Percentiles rank a stretch among this genome's conserved stretches.
Evolutionary conservation across 192 early-diverging fungal species (phyloP).

Genomic region (Backusella liffmaniae): DNA sequence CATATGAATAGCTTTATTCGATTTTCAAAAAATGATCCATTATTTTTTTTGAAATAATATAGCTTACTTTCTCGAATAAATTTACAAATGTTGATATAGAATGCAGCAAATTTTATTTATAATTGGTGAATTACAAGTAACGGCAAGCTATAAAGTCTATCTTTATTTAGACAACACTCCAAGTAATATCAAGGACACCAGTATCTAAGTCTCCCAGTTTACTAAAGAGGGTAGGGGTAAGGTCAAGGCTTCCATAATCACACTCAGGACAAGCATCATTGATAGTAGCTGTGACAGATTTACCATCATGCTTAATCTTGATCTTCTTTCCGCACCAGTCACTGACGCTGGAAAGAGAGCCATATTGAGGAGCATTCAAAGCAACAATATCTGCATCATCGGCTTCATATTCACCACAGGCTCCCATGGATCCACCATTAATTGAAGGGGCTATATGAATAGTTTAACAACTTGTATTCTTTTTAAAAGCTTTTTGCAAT

Average conservation of each 20-base stretch:
- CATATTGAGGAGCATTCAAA: constrained; percentile 41
- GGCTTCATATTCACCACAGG: constrained; percentile 35
- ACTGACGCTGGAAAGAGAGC: constrained; percentile 20
- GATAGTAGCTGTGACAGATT: constrained; percentile 37
- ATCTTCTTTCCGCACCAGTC: constrained; percentile 35
- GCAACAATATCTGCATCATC: constrained; percentile 44
- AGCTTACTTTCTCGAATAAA: not conserved
- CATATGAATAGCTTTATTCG: too few relatives aligned
- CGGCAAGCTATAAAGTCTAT: not conserved
- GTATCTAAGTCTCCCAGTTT: constrained; percentile 29
- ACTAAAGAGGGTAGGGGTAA: constrained; percentile 40
- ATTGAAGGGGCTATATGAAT: constrained; percentile 11
- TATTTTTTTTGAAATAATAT: too few relatives aligned
- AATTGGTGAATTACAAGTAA: not conserved
- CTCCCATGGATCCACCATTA: constrained; percentile 27
- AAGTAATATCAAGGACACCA: constrained; percentile 41
- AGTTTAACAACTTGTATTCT: too few relatives aligned
- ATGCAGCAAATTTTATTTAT: not conserved
- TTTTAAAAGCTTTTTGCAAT: not conserved
- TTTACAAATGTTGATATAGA: not conserved
- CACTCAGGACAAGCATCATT: constrained; percentile 48
- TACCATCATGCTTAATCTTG: constrained; percentile 27
- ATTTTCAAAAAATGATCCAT: too few relatives aligned
- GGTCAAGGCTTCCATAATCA: constrained; percentile 32
- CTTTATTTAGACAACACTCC: constrained; percentile 38